Base-by-base conservation (phyloP, 257 asterid genomes). In the Solanum arcanum region DNA sequence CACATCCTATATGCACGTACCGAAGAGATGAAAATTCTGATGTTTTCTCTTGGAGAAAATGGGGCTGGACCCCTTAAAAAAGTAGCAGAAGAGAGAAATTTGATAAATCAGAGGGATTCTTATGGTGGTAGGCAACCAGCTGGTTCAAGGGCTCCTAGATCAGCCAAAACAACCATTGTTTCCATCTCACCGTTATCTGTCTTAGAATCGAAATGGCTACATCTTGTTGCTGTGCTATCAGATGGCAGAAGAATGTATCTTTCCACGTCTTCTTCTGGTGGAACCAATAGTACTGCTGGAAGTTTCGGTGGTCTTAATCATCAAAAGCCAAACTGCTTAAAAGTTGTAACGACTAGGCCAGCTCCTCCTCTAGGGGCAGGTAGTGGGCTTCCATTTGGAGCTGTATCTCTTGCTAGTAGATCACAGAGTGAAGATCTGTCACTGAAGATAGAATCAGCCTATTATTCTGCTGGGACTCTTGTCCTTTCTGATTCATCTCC, bases 201-300 rank as follows among this genome's bases (percentile, higher is more conserved):
- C 89, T 88, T 95, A 89, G 99, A 97, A 90, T 96, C 99, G 20
- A 97, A 96, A 93, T 93, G 98, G 94, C 90, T 97, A 90, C 99
- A 97, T 90, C 98, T 97, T 29, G 96, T 95, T 89, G 98, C 96
- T 41, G 90, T 96, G 88, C 90, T 97, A 88, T 97, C 99, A 77
- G 99, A 97, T 91, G 99, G 99, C 41, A 93, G 98, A 81, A 94
- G 99, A 89, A 93, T 97, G 99, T 97, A 97, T 87, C 98, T 96
- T 86, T 95, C 99, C 8, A 97, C 99, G 86, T 89, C 92, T 85
- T 91, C 97, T 86, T 93, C 98, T 81, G 93, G 97, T 86, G 98
- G 98, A 89, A 94, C 86, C 90, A 92, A 74, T 88, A 91, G 95
- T 89, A 88, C 92, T 83, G 93, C 92, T 90, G 98, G 95, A 89